phyloP scores from a whole-genome alignment of 441 rosid genomes.

The Macaranga tanarius region DNA sequence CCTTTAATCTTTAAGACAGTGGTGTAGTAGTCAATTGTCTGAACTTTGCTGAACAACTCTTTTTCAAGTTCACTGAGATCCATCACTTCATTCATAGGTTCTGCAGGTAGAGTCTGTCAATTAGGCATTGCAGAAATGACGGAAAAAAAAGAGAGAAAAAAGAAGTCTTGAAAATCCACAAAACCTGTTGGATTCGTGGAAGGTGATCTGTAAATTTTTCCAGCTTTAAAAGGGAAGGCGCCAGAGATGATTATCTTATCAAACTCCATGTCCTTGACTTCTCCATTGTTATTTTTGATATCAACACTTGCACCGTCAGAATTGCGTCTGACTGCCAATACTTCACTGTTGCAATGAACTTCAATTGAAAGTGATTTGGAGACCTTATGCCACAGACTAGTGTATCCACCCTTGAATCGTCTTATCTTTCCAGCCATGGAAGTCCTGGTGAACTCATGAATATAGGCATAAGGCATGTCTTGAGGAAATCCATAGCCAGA shows the following conservation, averaged over 20 bases:
- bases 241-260: conserved; percentile 66
- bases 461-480: conserved; percentile 73
- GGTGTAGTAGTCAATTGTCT: conserved; percentile 68
- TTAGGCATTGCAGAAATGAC: conserved; percentile 11
- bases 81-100: conserved; percentile 41
- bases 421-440: conserved; percentile 78
- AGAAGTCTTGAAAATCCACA: neutral
- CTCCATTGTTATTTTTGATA: conserved; percentile 35
- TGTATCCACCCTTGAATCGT: conserved; percentile 63
- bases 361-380: conserved; percentile 42
- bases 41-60: conserved; percentile 59
- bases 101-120: conserved; percentile 35
- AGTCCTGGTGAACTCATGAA: conserved; percentile 71
- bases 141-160: neutral
- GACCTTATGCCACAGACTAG: conserved; percentile 59
- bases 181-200: conserved; percentile 40
- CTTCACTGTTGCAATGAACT: conserved; percentile 47
- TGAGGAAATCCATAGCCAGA: conserved; percentile 72
- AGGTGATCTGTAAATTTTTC: conserved; percentile 55
- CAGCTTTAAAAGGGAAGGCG: conserved; percentile 50
- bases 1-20: conserved; percentile 59
- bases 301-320: conserved; percentile 38
- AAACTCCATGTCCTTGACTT: conserved; percentile 43
- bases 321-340: conserved; percentile 40
- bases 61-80: conserved; percentile 52